A percentile compares a stretch with the other conserved stretches of the same genome.
phyloP scores from a whole-genome alignment of 2,329 filamentous ascomycete genomes.

The Zarea fungicola region DNA sequence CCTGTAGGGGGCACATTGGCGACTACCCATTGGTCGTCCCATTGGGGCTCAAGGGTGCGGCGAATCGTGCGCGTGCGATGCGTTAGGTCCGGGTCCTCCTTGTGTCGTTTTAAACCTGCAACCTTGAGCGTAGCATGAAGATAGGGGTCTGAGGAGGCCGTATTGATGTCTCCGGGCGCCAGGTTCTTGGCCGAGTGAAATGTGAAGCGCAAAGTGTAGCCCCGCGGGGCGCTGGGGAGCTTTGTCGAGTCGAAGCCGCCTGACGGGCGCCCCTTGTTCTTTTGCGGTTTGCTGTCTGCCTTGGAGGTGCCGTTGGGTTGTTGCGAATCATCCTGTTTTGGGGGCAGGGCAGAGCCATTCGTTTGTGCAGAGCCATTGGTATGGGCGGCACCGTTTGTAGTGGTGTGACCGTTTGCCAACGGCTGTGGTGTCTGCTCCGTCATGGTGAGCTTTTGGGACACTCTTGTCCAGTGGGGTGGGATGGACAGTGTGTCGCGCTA shows the following conservation, averaged over 20 bases:
- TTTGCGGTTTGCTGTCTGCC: conserved; percentile 3
- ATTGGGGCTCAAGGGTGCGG: conserved; percentile 66
- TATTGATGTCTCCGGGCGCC: conserved; percentile 73
- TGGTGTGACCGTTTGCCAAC: not conserved
- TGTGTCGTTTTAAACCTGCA: conserved; percentile 66
- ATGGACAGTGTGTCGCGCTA: no score
- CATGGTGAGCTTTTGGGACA: not conserved
- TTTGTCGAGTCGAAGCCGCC: conserved; percentile 80
- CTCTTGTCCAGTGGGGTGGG: no score
- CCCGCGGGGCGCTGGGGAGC: conserved; percentile 65
- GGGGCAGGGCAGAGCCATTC: not conserved
- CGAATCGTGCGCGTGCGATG: conserved; percentile 74
- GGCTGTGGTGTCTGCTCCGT: conserved; percentile 2
- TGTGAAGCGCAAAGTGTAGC: conserved; percentile 80
- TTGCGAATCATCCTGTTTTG: not conserved
- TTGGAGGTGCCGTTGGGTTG: conserved; percentile 7
- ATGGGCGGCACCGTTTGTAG: not conserved
- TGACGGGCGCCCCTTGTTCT: conserved; percentile 40
- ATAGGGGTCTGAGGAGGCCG: conserved; percentile 78
- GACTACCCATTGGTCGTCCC: conserved; percentile 83
- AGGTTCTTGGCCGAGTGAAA: conserved; percentile 79
- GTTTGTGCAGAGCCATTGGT: not conserved
- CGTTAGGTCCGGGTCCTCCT: conserved; percentile 72
- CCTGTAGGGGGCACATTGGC: conserved; percentile 78
- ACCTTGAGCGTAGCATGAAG: conserved; percentile 71